phyloP scores from a whole-genome alignment of 495 filamentous ascomycete species.

The Melanomma pulvis-pyrius region DNA sequence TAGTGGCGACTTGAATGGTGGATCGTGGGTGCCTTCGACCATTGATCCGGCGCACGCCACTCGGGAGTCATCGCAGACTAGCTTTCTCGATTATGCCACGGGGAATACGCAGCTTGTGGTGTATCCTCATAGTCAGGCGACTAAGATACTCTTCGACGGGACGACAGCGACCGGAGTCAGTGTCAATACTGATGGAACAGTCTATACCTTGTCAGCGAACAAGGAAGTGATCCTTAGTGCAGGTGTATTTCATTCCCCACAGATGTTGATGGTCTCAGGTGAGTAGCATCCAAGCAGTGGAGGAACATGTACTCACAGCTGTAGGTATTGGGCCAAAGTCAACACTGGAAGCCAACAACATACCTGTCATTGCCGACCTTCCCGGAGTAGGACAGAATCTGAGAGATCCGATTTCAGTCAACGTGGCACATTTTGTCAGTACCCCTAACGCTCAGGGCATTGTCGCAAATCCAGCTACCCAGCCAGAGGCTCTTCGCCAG shows the following conservation, averaged over 20 bases:
- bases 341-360: slow-evolving; percentile 32
- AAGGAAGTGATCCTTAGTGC: slow-evolving; percentile 46
- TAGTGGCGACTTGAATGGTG: slow-evolving; percentile 46
- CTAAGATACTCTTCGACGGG: slow-evolving; percentile 47
- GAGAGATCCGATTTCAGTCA: slow-evolving; percentile 48
- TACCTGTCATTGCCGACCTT: slow-evolving; percentile 47
- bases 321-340: slow-evolving; percentile 36
- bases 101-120: slow-evolving; percentile 1
- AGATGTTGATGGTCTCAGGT: slow-evolving; percentile 43
- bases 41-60: slow-evolving; percentile 35
- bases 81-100: slow-evolving; percentile 18
- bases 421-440: slow-evolving; percentile 19
- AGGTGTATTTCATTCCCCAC: slow-evolving; percentile 45
- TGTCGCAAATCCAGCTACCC: slow-evolving; percentile 31
- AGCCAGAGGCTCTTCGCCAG: slow-evolving; percentile 30
- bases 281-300: slow-evolving; percentile 1
- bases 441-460: slow-evolving; percentile 6
- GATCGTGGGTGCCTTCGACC: slow-evolving; percentile 39
- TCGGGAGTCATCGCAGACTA: slow-evolving; percentile 35
- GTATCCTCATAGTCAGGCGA: slow-evolving; percentile 38
- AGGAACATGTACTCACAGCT: neutral
- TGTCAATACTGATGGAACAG: slow-evolving; percentile 40
- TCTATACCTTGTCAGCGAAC: slow-evolving; percentile 45
- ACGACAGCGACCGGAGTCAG: slow-evolving; percentile 45
- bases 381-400: slow-evolving; percentile 59